phyloP scores from a whole-genome alignment of 2,329 filamentous ascomycete species.

The Teratosphaeria gauchensis region DNA sequence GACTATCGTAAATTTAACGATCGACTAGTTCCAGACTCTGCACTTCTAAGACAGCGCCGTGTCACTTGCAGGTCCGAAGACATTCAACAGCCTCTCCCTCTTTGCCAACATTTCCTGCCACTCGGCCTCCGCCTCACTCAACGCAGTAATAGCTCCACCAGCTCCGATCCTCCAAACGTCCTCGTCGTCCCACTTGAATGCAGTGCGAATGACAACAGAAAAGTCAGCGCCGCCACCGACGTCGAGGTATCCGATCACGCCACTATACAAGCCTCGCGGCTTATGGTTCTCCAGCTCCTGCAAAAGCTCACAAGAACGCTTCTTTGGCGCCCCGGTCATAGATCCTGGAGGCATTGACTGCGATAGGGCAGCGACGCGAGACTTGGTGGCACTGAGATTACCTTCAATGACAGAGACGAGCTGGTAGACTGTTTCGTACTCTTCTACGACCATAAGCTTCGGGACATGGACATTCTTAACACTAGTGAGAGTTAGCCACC shows the following conservation, averaged over 20 bases:
- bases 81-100: conserved; percentile 18
- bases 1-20: too few species aligned
- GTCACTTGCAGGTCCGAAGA: neutral
- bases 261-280: conserved; percentile 71
- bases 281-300: conserved; percentile 53
- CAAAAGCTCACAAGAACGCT: conserved; percentile 78
- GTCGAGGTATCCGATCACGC: conserved; percentile 83
- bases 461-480: conserved; percentile 57
- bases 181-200: conserved; percentile 56
- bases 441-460: conserved; percentile 76
- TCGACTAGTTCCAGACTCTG: neutral
- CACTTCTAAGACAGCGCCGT: neutral
- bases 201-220: conserved; percentile 79
- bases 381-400: conserved; percentile 38
- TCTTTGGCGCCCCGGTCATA: conserved; percentile 96
- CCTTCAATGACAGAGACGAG: conserved; percentile 85
- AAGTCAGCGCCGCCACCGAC: conserved; percentile 78
- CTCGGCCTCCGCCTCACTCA: conserved; percentile 72
- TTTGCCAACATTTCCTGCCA: conserved; percentile 71
- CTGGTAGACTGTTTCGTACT: conserved; percentile 83
- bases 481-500: conserved; percentile 6
- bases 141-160: conserved; percentile 77
- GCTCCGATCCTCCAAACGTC: conserved; percentile 71
- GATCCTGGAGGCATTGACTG: conserved; percentile 76
- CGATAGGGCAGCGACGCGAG: conserved; percentile 66